Evolutionary conservation across 176 grass and related monocot genomes (phyloP).

Genomic region (Hordeum vulgare): MorexV3_pseudomolecules_assembly NC_058523.1:442297543-442298042

Average conservation of each 20-base stretch:
- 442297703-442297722: conserved; percentile 4
- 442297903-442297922: conserved; percentile 37
- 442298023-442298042: conserved; percentile 9
- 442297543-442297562: conserved; percentile 2
- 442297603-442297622: conserved; percentile 1
- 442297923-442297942: neutral
- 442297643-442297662: neutral
- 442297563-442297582: neutral
- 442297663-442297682: neutral
- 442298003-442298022: neutral
- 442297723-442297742: neutral
- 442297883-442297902: conserved; percentile 95
- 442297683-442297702: neutral
- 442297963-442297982: neutral
- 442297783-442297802: conserved; percentile 92
- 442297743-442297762: conserved; percentile 71
- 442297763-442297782: conserved; percentile 89
- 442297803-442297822: conserved; percentile 70
- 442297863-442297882: conserved; percentile 79
- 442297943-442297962: neutral
- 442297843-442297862: conserved; percentile 73
- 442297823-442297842: conserved; percentile 61
- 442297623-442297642: neutral
- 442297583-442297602: neutral
- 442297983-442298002: neutral